A percentile compares a stretch with the other conserved stretches of the same genome.
Evolutionary conservation across 129 eudicot genomes (phyloP).

Genomic region (Pittosporum tobira): DNA sequence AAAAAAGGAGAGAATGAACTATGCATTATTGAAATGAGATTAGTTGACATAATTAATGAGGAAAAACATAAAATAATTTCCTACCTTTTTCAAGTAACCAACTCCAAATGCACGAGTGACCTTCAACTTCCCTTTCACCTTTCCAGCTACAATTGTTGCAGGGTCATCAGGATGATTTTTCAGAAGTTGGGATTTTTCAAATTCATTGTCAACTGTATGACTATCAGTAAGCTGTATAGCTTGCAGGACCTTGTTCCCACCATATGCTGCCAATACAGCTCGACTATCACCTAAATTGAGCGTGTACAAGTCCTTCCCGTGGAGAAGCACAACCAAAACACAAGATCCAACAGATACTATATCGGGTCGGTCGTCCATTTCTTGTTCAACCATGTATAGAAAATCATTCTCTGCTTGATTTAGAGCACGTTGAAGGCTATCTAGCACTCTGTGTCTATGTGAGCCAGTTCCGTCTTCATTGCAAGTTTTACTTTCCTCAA

Average conservation of each 20-base stretch:
- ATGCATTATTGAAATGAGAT: background rate
- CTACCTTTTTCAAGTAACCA: constrained; percentile 94
- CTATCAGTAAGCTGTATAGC: constrained; percentile 74
- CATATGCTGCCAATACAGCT: constrained; percentile 67
- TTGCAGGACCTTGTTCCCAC: constrained; percentile 27
- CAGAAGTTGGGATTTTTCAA: constrained; percentile 57
- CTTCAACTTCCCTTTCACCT: constrained; percentile 88
- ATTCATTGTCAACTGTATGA: constrained; percentile 79
- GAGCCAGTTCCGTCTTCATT: background rate
- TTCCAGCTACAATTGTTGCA: constrained; percentile 51
- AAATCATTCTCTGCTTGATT: constrained; percentile 81
- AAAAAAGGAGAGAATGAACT: background rate
- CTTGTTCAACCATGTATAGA: constrained; percentile 93
- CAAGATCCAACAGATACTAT: constrained; percentile 93
- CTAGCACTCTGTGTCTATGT: constrained; percentile 54
- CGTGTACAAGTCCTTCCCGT: constrained; percentile 67
- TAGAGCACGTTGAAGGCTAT: constrained; percentile 71
- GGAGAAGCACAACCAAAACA: constrained; percentile 69
- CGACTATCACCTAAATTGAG: constrained; percentile 92
- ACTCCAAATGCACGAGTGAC: constrained; percentile 98
- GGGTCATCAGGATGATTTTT: constrained; percentile 84
- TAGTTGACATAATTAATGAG: background rate
- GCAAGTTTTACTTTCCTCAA: constrained; percentile 16
- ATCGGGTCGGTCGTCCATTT: constrained; percentile 98
- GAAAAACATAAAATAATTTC: background rate